Evolutionary conservation across 2,329 filamentous ascomycete species (phyloP).

Genomic region (Penicillium concentricum): DNA sequence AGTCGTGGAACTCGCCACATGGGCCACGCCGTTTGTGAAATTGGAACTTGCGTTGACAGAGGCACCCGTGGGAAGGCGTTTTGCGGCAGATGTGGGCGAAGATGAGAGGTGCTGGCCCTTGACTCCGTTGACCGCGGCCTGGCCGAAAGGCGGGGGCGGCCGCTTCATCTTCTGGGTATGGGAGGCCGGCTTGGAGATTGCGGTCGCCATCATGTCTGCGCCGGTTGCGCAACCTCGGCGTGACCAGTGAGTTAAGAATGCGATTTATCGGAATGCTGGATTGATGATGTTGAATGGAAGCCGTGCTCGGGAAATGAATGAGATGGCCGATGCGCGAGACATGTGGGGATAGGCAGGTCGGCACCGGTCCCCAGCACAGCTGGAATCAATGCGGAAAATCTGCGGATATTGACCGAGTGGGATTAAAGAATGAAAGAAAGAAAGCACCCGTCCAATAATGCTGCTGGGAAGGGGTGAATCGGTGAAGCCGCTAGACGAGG

Average conservation of each 20-base stretch:
- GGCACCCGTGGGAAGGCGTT: slow-evolving; percentile 51
- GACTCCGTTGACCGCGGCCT: slow-evolving; percentile 59
- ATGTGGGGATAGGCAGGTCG: slow-evolving; percentile 44
- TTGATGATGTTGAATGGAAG: slow-evolving; percentile 28
- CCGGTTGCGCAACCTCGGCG: slow-evolving; percentile 20
- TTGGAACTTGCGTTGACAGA: slow-evolving; percentile 46
- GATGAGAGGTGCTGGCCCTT: slow-evolving; percentile 60
- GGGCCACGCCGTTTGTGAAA: slow-evolving; percentile 36
- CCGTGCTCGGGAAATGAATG: slow-evolving; percentile 38
- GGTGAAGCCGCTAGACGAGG: slow-evolving; percentile 23
- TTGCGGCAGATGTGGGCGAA: slow-evolving; percentile 55
- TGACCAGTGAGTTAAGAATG: slow-evolving; percentile 16
- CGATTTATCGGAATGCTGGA: slow-evolving; percentile 27
- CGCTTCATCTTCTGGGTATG: slow-evolving; percentile 65
- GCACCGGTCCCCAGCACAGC: slow-evolving; percentile 30
- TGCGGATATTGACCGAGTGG: slow-evolving; percentile 19
- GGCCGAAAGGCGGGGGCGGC: slow-evolving; percentile 63
- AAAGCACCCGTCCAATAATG: slow-evolving; percentile 27
- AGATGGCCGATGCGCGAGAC: slow-evolving; percentile 45
- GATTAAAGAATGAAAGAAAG: slow-evolving; percentile 21
- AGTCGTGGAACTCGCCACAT: slow-evolving; percentile 18
- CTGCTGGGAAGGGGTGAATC: slow-evolving; percentile 23
- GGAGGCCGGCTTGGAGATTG: slow-evolving; percentile 44
- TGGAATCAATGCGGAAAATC: slow-evolving; percentile 23
- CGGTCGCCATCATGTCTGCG: slow-evolving; percentile 43